phyloP scores from a whole-genome alignment of 257 asterid genomes.

The Nicotiana knightiana region DNA sequence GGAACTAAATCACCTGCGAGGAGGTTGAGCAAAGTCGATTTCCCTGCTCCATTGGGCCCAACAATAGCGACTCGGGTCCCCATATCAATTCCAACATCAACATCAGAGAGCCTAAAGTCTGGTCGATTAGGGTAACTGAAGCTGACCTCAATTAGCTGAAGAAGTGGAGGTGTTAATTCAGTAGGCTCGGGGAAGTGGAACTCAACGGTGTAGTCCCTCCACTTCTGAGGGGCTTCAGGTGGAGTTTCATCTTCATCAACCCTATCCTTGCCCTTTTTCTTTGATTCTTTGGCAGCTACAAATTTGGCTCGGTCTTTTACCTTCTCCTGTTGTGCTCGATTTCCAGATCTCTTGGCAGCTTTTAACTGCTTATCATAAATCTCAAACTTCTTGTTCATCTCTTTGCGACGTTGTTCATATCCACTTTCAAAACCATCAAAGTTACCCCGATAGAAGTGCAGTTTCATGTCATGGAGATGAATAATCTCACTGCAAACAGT shows the following conservation, averaged over 20 bases:
- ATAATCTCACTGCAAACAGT: slow-evolving; percentile 56
- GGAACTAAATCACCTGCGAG: slow-evolving; percentile 52
- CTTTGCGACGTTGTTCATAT: slow-evolving; percentile 60
- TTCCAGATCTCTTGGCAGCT: slow-evolving; percentile 60
- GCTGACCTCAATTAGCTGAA: slow-evolving; percentile 63
- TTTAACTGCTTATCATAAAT: slow-evolving; percentile 46
- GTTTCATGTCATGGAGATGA: slow-evolving; percentile 59
- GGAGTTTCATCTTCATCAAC: slow-evolving; percentile 48
- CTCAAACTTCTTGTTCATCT: slow-evolving; percentile 55
- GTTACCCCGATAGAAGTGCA: slow-evolving; percentile 56
- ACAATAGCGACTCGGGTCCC: slow-evolving; percentile 75
- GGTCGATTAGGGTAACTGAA: slow-evolving; percentile 53
- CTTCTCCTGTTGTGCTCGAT: slow-evolving; percentile 55
- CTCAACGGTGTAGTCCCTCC: slow-evolving; percentile 68
- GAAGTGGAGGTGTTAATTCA: slow-evolving; percentile 58
- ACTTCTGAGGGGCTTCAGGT: slow-evolving; percentile 53
- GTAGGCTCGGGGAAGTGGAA: slow-evolving; percentile 77
- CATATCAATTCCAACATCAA: slow-evolving; percentile 72
- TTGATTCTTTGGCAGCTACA: slow-evolving; percentile 50
- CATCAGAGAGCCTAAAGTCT: slow-evolving; percentile 54
- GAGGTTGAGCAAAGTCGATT: slow-evolving; percentile 64
- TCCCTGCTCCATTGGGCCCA: slow-evolving; percentile 77
- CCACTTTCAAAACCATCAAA: slow-evolving; percentile 55
- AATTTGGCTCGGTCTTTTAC: slow-evolving; percentile 58
- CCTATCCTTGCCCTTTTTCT: slow-evolving; percentile 44